A percentile compares a stretch with the other conserved stretches of the same genome.
Conservation (phyloP, 768 basidiomycete genomes). For the Suillus tomentosus region DNA sequence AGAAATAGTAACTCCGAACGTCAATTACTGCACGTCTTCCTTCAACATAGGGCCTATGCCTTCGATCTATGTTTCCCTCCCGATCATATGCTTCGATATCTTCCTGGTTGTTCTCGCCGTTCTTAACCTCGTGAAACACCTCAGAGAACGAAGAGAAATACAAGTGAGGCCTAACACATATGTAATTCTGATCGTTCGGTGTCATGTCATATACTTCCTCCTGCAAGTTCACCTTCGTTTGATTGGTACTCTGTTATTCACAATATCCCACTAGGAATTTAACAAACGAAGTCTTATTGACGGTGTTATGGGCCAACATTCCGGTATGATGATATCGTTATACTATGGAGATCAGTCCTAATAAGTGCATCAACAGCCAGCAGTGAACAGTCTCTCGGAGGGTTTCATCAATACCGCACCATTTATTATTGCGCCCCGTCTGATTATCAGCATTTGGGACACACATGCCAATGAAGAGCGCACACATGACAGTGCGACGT, state of each 20-base stretch:
- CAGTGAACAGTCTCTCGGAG: background rate
- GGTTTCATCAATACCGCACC: background rate
- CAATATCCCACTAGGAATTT: background rate
- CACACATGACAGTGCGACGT: background rate
- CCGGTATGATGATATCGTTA: background rate
- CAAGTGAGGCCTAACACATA: background rate
- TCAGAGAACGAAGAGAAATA: background rate
- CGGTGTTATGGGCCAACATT: background rate
- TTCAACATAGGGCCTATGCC: slow-evolving; percentile 1
- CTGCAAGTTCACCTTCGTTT: background rate
- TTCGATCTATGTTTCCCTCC: background rate
- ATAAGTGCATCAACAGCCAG: background rate
- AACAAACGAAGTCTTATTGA: background rate
- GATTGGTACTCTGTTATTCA: background rate
- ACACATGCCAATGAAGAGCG: background rate
- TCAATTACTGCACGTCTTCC: background rate
- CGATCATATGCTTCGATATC: background rate
- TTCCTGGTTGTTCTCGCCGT: background rate
- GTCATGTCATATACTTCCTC: slow-evolving; percentile 1
- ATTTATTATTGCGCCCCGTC: background rate
- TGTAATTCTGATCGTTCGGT: background rate
- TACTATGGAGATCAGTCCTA: background rate
- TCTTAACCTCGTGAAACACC: background rate
- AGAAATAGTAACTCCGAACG: slow-evolving; percentile 4
- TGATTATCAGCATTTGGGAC: background rate